Conservation (phyloP, 352 stramenopile genomes). For the Globisporangium irregulare region DNA sequence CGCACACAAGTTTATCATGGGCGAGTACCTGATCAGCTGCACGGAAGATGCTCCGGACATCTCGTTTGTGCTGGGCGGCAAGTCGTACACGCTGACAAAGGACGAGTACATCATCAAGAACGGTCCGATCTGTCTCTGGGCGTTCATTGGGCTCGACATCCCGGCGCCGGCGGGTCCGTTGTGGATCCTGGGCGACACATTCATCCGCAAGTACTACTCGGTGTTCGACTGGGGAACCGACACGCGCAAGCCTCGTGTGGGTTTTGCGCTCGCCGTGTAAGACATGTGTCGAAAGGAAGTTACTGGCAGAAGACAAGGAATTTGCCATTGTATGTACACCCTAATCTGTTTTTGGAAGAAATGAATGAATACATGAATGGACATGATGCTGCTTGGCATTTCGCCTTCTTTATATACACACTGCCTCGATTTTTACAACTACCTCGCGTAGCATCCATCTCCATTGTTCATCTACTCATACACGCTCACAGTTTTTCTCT, state of each 20-base stretch:
- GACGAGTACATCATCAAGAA: slow-evolving; percentile 89
- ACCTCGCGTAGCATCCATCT: not conserved
- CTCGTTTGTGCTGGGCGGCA: slow-evolving; percentile 84
- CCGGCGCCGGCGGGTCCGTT: slow-evolving; percentile 2
- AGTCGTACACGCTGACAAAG: slow-evolving; percentile 83
- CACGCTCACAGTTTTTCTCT: not conserved
- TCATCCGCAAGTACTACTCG: slow-evolving; percentile 93
- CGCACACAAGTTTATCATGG: slow-evolving; percentile 86
- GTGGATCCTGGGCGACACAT: slow-evolving; percentile 82
- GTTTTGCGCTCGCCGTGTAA: slow-evolving; percentile 60
- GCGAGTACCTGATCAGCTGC: slow-evolving; percentile 94
- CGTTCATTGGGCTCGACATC: slow-evolving; percentile 17
- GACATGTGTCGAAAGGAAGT: not conserved
- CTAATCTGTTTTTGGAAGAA: not conserved
- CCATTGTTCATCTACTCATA: not conserved
- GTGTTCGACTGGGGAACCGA: slow-evolving; percentile 84
- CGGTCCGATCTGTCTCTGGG: slow-evolving; percentile 19
- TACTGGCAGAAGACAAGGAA: not conserved
- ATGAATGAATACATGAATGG: not conserved
- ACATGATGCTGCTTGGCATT: not conserved
- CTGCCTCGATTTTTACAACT: slow-evolving; percentile 11
- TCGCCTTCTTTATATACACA: not conserved
- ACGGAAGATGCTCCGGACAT: slow-evolving; percentile 80
- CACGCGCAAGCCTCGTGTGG: slow-evolving; percentile 59
- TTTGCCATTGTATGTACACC: not conserved